Conservation (phyloP, 2,329 filamentous ascomycete species). For the Torrubiella hemipterigena region DNA sequence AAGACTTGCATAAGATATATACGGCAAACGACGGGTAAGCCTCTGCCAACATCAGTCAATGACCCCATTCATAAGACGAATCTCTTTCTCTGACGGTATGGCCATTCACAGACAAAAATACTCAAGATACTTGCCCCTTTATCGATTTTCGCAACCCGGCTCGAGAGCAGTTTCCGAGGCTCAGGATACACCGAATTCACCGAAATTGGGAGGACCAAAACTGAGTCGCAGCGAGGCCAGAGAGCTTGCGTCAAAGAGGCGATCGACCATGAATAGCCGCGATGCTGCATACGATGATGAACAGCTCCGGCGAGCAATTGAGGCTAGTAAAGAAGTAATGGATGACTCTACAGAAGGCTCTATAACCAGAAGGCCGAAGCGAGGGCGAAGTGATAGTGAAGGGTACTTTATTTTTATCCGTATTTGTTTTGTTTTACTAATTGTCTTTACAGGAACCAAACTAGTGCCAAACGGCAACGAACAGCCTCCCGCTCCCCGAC, state of each 20-base stretch:
- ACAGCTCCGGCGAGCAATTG: conserved; percentile 75
- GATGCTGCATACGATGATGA: conserved; percentile 94
- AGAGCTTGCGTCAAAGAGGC: conserved; percentile 59
- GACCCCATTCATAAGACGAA: not conserved
- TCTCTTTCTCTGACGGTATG: conserved; percentile 5
- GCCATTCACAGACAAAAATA: conserved; percentile 47
- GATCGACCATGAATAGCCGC: conserved; percentile 95
- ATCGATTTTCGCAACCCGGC: conserved; percentile 40
- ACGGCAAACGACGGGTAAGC: conserved; percentile 76
- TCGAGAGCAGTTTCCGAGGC: conserved; percentile 53
- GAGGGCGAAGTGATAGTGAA: conserved; percentile 82
- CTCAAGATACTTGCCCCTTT: conserved; percentile 52
- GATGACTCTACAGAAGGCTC: conserved; percentile 39
- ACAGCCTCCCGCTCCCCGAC: conserved; percentile 66
- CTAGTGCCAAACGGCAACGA: conserved; percentile 67
- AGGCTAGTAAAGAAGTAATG: conserved; percentile 83
- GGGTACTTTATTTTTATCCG: conserved; percentile 74
- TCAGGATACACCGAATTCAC: conserved; percentile 47
- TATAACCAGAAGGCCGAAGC: conserved; percentile 56
- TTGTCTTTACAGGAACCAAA: conserved; percentile 49
- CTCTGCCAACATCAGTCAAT: not conserved
- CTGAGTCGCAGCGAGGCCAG: conserved; percentile 39
- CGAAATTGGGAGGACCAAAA: conserved; percentile 41
- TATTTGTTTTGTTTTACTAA: too few species aligned
- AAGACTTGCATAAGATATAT: conserved; percentile 79